Evolutionary conservation across 2,329 filamentous ascomycete genomes (phyloP).

Genomic region (Reticulascus tulasneorum): DNA sequence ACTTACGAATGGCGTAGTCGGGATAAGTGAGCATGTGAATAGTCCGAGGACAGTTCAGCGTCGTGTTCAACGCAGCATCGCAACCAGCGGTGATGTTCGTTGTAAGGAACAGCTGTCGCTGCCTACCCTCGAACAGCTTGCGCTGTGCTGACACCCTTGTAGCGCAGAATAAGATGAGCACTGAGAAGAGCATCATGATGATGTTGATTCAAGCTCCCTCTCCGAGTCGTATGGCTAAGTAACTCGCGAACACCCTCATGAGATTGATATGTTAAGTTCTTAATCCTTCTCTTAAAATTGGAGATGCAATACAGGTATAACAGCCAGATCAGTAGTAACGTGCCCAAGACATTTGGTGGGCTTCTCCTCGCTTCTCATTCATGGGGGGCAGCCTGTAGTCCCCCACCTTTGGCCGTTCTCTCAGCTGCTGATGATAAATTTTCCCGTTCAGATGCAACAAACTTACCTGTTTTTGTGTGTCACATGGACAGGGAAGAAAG

Average conservation of each 20-base stretch:
- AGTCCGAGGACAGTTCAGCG: background rate
- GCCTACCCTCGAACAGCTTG: background rate
- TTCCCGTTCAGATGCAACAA: too few species aligned
- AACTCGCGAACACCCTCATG: too few species aligned
- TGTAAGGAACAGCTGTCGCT: background rate
- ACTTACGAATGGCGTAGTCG: background rate
- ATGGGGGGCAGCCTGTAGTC: too few species aligned
- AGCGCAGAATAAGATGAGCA: background rate
- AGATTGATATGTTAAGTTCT: background rate
- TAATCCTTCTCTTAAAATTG: background rate
- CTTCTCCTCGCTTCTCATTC: too few species aligned
- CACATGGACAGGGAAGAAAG: too few species aligned
- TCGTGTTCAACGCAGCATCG: background rate
- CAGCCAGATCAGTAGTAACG: background rate
- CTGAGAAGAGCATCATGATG: background rate
- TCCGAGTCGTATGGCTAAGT: too few species aligned
- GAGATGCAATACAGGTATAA: slow-evolving; percentile 1
- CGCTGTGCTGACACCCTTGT: background rate
- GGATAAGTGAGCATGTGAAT: background rate
- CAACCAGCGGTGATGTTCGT: background rate
- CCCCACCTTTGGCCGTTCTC: too few species aligned
- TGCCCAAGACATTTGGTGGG: too few species aligned
- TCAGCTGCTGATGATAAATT: too few species aligned
- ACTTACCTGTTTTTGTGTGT: too few species aligned
- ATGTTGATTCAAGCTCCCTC: too few species aligned